A percentile compares a stretch with the other conserved stretches of the same genome.
These are phyloP conservation scores for Metschnikowia arizonensis DNA, from an alignment of 805 yeast genomes.

Conservation along the genomic window DNA sequence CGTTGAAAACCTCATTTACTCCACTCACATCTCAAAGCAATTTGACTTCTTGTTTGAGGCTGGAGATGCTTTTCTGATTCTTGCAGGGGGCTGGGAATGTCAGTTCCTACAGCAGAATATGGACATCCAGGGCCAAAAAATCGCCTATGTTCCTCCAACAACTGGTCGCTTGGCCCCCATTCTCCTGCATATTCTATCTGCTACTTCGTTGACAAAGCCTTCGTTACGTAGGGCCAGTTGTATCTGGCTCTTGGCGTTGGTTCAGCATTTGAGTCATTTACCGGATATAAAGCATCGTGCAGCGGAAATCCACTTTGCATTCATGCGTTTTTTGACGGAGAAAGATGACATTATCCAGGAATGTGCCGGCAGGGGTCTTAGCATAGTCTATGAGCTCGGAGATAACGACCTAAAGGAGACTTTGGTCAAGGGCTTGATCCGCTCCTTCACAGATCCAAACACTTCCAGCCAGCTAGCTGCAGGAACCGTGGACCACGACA, in stretches of 20 bases:
- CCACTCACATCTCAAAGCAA: slow-evolving; percentile 62
- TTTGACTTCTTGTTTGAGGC: slow-evolving; percentile 70
- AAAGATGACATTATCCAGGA: slow-evolving; percentile 88
- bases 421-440: slow-evolving; percentile 66
- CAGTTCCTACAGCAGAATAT: slow-evolving; percentile 45
- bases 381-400: slow-evolving; percentile 77
- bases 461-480: slow-evolving; percentile 44
- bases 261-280: slow-evolving; percentile 63
- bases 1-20: slow-evolving; percentile 47
- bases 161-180: slow-evolving; percentile 29
- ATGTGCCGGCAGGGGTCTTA: slow-evolving; percentile 83
- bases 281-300: slow-evolving; percentile 39
- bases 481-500: slow-evolving; percentile 72
- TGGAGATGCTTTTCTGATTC: slow-evolving; percentile 77
- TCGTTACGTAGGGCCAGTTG: slow-evolving; percentile 70
- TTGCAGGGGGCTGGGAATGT: slow-evolving; percentile 76
- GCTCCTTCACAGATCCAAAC: slow-evolving; percentile 72
- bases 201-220: slow-evolving; percentile 67
- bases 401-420: slow-evolving; percentile 62
- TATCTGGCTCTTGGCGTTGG: slow-evolving; percentile 78
- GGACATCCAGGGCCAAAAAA: slow-evolving; percentile 46
- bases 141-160: slow-evolving; percentile 18
- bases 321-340: slow-evolving; percentile 75
- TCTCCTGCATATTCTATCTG: slow-evolving; percentile 46
- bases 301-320: slow-evolving; percentile 64